These are phyloP conservation scores for Chaetomium cochliodes DNA, from an alignment of 495 filamentous ascomycete species.

Conservation along the genomic window DNA sequence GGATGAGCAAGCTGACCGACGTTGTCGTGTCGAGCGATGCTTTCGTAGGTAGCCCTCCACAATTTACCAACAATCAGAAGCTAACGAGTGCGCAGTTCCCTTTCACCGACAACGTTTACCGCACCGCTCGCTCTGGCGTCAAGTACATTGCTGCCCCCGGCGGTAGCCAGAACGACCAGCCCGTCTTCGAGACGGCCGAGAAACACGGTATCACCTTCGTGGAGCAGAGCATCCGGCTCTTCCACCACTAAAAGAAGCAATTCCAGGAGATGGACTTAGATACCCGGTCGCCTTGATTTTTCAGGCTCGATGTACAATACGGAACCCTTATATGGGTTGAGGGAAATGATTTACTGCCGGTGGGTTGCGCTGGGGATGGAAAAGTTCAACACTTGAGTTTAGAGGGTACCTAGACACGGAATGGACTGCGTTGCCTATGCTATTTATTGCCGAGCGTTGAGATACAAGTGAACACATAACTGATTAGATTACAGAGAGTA, in stretches of 20 bases:
- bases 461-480: too few relatives aligned
- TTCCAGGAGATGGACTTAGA: slow-evolving; percentile 2
- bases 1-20: slow-evolving; percentile 74
- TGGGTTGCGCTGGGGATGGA: slow-evolving; percentile 7
- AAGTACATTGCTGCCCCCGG: slow-evolving; percentile 94
- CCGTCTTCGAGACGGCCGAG: slow-evolving; percentile 89
- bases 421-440: background rate
- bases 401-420: slow-evolving; percentile 20
- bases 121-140: slow-evolving; percentile 79
- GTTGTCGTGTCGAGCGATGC: slow-evolving; percentile 91
- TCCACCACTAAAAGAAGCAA: slow-evolving; percentile 68
- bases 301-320: slow-evolving; percentile 20
- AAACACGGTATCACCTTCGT: slow-evolving; percentile 89
- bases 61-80: slow-evolving; percentile 6
- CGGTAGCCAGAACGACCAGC: slow-evolving; percentile 88
- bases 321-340: background rate
- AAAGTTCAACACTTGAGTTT: slow-evolving; percentile 31
- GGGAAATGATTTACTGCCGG: background rate
- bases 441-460: background rate
- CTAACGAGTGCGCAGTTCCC: slow-evolving; percentile 62
- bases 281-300: slow-evolving; percentile 18
- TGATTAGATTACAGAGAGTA: background rate
- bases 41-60: slow-evolving; percentile 66
- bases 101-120: slow-evolving; percentile 96
- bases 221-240: slow-evolving; percentile 81